These are phyloP conservation scores for Podosphaera xanthii DNA, from an alignment of 2,329 filamentous ascomycete genomes.

Conservation along the genomic window DNA sequence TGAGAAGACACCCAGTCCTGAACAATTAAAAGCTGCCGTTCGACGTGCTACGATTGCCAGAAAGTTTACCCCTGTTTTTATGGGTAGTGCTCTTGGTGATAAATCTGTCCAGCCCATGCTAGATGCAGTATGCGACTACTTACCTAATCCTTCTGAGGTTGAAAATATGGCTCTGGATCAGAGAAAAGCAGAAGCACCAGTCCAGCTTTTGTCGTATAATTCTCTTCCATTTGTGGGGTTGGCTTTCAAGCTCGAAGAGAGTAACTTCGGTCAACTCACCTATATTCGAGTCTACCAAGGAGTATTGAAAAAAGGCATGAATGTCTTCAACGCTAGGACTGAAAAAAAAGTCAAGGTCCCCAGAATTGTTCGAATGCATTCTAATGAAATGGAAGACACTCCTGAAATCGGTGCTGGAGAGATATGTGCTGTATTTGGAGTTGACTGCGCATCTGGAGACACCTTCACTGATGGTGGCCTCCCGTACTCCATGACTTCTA, in stretches of 20 bases:
- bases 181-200: constrained; percentile 51
- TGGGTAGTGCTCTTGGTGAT: constrained; percentile 88
- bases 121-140: constrained; percentile 85
- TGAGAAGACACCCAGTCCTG: constrained; percentile 52
- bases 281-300: constrained; percentile 98
- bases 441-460: constrained; percentile 92
- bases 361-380: constrained; percentile 97
- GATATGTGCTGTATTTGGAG: constrained; percentile 94
- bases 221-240: constrained; percentile 82
- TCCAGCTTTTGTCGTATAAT: constrained; percentile 83
- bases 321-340: constrained; percentile 80
- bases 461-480: constrained; percentile 90
- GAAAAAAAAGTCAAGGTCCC: constrained; percentile 94
- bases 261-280: constrained; percentile 92
- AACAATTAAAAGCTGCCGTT: constrained; percentile 81
- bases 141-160: constrained; percentile 78
- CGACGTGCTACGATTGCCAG: constrained; percentile 69
- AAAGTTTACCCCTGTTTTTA: constrained; percentile 86
- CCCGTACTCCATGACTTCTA: constrained; percentile 89
- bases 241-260: constrained; percentile 97
- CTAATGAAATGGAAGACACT: constrained; percentile 97
- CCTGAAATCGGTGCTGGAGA: constrained; percentile 82
- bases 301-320: constrained; percentile 63
- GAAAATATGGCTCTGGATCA: constrained; percentile 76
- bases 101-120: constrained; percentile 93